Conservation (phyloP, 805 yeast species). For the Lipomyces chichibuensis region DNA sequence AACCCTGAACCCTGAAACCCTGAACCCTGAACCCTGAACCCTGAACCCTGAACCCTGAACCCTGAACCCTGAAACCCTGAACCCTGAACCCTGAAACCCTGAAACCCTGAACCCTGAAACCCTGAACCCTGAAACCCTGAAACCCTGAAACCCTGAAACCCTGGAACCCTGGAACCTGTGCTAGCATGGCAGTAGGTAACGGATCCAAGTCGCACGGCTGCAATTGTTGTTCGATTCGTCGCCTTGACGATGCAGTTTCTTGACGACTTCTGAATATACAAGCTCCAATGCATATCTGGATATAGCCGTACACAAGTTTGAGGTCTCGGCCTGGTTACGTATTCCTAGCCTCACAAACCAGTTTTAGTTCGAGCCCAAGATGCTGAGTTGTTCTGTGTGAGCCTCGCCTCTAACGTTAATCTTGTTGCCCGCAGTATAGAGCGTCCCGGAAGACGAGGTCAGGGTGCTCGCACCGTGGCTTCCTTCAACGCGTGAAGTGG, state of each 20-base stretch:
- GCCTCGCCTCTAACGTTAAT: background rate
- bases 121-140: too few relatives aligned
- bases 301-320: too few relatives aligned
- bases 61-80: too few relatives aligned
- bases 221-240: background rate
- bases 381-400: background rate
- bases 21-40: too few relatives aligned
- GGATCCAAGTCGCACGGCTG: background rate
- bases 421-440: conserved; percentile 41
- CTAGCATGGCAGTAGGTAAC: background rate
- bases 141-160: too few relatives aligned
- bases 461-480: background rate
- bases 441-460: background rate
- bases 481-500: background rate
- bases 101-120: too few relatives aligned
- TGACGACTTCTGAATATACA: background rate
- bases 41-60: too few relatives aligned
- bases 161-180: background rate
- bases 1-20: too few relatives aligned
- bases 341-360: background rate
- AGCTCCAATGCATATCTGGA: too few relatives aligned
- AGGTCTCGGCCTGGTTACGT: background rate
- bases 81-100: too few relatives aligned
- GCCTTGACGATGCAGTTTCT: background rate
- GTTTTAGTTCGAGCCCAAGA: background rate